A percentile compares a stretch with the other conserved stretches of the same genome.
phyloP scores from a whole-genome alignment of 805 yeast species.

The Komagataella ulmi region DNA sequence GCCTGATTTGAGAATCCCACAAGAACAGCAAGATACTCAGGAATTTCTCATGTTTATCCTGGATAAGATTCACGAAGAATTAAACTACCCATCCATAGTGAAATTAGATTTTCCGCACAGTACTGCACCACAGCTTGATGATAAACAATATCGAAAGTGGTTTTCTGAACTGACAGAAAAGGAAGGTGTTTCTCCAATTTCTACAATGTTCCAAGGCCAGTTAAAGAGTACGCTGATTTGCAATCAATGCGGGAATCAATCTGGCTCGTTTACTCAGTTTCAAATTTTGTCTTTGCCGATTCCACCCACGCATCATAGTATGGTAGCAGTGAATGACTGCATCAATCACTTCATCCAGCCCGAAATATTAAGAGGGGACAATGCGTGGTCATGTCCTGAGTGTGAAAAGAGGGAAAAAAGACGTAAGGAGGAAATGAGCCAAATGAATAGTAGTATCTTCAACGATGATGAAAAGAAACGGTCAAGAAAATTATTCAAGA shows the following conservation, averaged over 20 bases:
- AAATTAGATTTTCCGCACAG: constrained; percentile 11
- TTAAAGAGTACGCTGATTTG: constrained; percentile 52
- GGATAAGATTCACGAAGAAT: constrained; percentile 59
- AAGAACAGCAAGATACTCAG: constrained; percentile 74
- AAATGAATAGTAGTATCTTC: constrained; percentile 8
- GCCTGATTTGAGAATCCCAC: constrained; percentile 58
- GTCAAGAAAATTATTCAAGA: constrained; percentile 6
- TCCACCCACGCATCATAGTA: constrained; percentile 22
- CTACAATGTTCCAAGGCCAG: constrained; percentile 60
- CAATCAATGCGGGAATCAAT: constrained; percentile 47
- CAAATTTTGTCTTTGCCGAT: constrained; percentile 52
- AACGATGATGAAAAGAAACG: constrained; percentile 18
- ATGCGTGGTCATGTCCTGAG: constrained; percentile 78
- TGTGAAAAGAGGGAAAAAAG: constrained; percentile 26
- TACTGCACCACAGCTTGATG: constrained; percentile 9
- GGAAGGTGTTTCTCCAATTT: constrained; percentile 59
- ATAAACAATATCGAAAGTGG: constrained; percentile 47
- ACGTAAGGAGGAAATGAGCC: constrained; percentile 1
- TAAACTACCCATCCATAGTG: constrained; percentile 15
- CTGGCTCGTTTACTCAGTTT: constrained; percentile 48
- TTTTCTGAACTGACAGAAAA: constrained; percentile 31
- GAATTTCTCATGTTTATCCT: constrained; percentile 57
- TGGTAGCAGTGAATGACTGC: constrained; percentile 46
- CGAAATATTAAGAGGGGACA: constrained; percentile 58
- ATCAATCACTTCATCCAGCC: constrained; percentile 46